Evolutionary conservation across 2,329 filamentous ascomycete species (phyloP).

Genomic region (Emmonsiellopsis sp.): DNA sequence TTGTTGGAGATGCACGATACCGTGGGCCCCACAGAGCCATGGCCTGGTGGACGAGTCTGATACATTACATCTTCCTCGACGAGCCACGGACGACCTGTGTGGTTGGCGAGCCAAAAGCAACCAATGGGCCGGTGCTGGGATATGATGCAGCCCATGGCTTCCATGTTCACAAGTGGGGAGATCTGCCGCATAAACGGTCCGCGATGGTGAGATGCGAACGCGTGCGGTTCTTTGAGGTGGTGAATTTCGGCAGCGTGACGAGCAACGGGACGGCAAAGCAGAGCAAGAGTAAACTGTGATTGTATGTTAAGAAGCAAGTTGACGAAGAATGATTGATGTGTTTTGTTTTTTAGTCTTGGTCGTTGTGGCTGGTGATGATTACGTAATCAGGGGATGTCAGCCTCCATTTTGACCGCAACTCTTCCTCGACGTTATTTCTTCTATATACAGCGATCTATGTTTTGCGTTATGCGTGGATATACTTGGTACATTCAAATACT

Average conservation of each 20-base stretch:
- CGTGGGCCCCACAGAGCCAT: conserved; percentile 47
- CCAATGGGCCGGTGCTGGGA: conserved; percentile 58
- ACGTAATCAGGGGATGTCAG: not conserved
- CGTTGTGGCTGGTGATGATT: not conserved
- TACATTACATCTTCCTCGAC: conserved; percentile 52
- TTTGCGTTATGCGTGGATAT: not conserved
- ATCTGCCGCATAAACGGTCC: conserved; percentile 62
- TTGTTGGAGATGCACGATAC: conserved; percentile 48
- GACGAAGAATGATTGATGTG: not conserved
- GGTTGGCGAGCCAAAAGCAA: conserved; percentile 60
- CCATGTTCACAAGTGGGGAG: conserved; percentile 61
- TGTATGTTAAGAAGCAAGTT: not conserved
- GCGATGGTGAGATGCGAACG: conserved; percentile 56
- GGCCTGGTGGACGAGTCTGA: conserved; percentile 49
- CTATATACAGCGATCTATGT: too few relatives aligned
- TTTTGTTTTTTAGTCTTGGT: not conserved
- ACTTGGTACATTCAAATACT: not conserved
- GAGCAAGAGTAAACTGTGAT: conserved; percentile 14
- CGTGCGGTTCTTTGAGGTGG: conserved; percentile 61
- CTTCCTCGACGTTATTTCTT: too few relatives aligned
- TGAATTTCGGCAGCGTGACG: conserved; percentile 23
- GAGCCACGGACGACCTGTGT: conserved; percentile 46
- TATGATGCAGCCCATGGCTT: conserved; percentile 70
- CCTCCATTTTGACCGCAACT: too few relatives aligned
- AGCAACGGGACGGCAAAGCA: conserved; percentile 16